Percentiles rank a stretch among this genome's conserved stretches.
Evolutionary conservation across 108 stramenopile genomes (phyloP).

Genomic region (Schizochytrium sp.): DNA sequence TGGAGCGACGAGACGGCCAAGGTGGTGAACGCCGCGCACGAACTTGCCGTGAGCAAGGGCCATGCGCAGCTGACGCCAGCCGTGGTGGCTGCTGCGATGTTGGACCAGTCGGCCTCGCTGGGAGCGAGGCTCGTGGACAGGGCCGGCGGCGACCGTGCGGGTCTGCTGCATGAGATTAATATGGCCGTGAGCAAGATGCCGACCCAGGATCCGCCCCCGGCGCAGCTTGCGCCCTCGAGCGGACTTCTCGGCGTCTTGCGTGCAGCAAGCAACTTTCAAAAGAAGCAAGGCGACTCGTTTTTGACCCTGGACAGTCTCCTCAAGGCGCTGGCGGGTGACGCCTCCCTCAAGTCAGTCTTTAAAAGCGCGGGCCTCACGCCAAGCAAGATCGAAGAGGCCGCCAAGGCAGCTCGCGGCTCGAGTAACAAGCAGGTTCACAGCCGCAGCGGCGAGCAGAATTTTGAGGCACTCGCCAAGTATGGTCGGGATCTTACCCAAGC

Average conservation of each 20-base stretch:
- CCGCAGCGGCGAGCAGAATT: slow-evolving; percentile 60
- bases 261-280: not conserved
- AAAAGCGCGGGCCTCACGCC: not conserved
- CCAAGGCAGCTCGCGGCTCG: not conserved
- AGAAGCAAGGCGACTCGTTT: not conserved
- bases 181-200: not conserved
- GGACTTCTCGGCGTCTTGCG: not conserved
- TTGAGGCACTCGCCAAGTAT: slow-evolving; percentile 88
- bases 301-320: not conserved
- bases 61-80: not conserved
- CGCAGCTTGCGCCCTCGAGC: not conserved
- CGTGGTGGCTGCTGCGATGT: not conserved
- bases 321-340: not conserved
- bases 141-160: not conserved
- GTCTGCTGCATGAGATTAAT: not conserved
- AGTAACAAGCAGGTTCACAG: not conserved
- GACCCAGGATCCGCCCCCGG: not conserved
- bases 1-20: not conserved
- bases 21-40: not conserved
- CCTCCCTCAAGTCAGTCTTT: not conserved
- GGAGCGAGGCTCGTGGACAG: not conserved
- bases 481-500: slow-evolving; percentile 83
- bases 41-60: not conserved
- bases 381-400: not conserved
- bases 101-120: not conserved